phyloP scores from a whole-genome alignment of 495 filamentous ascomycete genomes.

The Aspergillus heteromorphus region DNA sequence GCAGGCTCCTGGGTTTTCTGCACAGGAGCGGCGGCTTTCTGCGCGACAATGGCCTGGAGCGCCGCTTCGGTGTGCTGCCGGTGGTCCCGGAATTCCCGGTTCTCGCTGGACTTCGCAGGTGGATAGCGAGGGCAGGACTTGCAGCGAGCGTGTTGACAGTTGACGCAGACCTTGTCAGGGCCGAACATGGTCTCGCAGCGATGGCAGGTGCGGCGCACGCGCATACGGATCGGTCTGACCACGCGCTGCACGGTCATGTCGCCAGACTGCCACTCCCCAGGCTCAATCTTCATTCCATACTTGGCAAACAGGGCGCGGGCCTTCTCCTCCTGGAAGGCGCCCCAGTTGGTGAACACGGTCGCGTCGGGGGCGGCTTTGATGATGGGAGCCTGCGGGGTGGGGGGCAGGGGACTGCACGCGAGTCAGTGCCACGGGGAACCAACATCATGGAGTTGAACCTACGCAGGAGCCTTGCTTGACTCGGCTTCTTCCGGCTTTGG shows the following conservation, averaged over 20 bases:
- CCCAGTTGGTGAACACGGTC: conserved; percentile 28
- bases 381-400: conserved; percentile 3
- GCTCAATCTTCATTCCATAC: conserved; percentile 66
- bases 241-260: conserved; percentile 63
- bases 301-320: conserved; percentile 67
- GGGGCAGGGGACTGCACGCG: conserved; percentile 3
- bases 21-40: conserved; percentile 9
- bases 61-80: conserved; percentile 41
- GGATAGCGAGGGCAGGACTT: conserved; percentile 74
- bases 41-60: conserved; percentile 25
- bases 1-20: conserved; percentile 26
- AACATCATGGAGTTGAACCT: conserved; percentile 23
- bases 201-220: conserved; percentile 79
- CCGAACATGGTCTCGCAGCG: conserved; percentile 70
- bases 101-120: conserved; percentile 35
- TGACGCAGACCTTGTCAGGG: conserved; percentile 60
- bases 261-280: conserved; percentile 60
- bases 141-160: conserved; percentile 72
- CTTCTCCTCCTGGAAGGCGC: conserved; percentile 55
- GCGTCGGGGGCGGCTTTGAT: conserved; percentile 17
- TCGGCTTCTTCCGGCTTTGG: conserved; percentile 10
- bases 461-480: conserved; percentile 24
- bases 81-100: conserved; percentile 26
- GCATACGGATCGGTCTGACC: conserved; percentile 86
- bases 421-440: conserved; percentile 16